Base-by-base conservation (phyloP, 164 flowering plant species). In the Santalum album region DNA sequence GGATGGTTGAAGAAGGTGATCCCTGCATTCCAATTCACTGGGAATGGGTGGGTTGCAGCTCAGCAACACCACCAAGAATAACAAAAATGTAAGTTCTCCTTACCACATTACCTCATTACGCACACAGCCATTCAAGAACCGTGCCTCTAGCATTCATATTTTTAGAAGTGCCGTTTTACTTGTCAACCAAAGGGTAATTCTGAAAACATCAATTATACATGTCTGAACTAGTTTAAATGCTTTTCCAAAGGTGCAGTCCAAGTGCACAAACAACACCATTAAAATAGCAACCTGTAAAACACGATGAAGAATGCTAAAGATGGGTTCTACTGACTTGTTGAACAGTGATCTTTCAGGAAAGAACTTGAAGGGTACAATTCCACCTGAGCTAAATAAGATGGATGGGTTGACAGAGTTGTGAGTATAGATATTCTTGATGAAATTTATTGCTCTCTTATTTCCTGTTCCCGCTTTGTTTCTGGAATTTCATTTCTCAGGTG, bases 31-130 rank as follows among this genome's bases (percentile, higher is more conserved):
- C 98, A 26, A 62, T 66, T 60, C 70, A 24, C 12, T 92, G 98
- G 98, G 81, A 75, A 45, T 92, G 98, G 96, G 78, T 88, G 60
- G 62, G 64, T 51, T 92, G 98, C 67, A 84, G 83, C 77, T 53
- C 76, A 36, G 69, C 68, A 21, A 42, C 68, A 63, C 87, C 95
- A 40, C 87, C 91, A 35, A 80, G 95, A 67, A 79, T 92, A 38
- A 78, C 82, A 57, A 82, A 81, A 68, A 71, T 88, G 98, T 88
- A 70, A 69, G 35, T 57, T 54, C n/a, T n/a, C n/a, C n/a, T n/a
- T n/a, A n/a, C n/a, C n/a, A n/a, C n/a, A n/a, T n/a, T n/a, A n/a
- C n/a, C n/a, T n/a, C n/a, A n/a, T n/a, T n/a, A n/a, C n/a, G n/a
- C n/a, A n/a, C n/a, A n/a, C n/a, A n/a, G n/a, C n/a, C n/a, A n/a